Conservation (phyloP, 2,329 filamentous ascomycete species). For the Diaporthe vexans region DNA sequence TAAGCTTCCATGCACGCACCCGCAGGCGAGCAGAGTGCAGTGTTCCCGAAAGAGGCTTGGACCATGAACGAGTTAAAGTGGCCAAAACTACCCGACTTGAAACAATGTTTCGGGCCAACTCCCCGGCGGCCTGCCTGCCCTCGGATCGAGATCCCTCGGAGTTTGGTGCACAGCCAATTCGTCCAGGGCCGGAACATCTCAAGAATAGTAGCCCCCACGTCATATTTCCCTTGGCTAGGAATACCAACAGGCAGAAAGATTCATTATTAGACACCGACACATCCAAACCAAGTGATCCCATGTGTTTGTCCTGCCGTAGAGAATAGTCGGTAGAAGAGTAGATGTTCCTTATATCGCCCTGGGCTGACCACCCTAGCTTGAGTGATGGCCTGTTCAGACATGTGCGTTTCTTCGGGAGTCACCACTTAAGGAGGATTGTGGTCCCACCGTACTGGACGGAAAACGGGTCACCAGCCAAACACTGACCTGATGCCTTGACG, state of each 20-base stretch:
- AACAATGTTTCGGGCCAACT: slow-evolving; percentile 23
- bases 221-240: background rate
- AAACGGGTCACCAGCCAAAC: background rate
- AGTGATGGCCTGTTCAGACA: background rate
- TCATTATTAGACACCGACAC: background rate
- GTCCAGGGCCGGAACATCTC: slow-evolving; percentile 6
- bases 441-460: background rate
- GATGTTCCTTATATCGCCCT: background rate
- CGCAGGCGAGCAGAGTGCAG: too few species aligned
- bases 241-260: background rate
- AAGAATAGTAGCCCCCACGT: slow-evolving; percentile 10
- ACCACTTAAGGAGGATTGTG: slow-evolving; percentile 27
- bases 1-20: background rate
- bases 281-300: background rate
- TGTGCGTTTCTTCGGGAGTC: background rate
- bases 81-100: slow-evolving; percentile 2
- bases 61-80: background rate
- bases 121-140: background rate
- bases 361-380: background rate
- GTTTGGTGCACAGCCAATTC: background rate
- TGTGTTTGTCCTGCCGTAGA: background rate
- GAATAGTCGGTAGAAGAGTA: background rate
- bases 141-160: background rate
- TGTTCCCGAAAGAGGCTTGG: background rate
- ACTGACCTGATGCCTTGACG: slow-evolving; percentile 1